Conservation (phyloP, 2,329 filamentous ascomycete genomes). For the Diaporthe aspalathi region DNA sequence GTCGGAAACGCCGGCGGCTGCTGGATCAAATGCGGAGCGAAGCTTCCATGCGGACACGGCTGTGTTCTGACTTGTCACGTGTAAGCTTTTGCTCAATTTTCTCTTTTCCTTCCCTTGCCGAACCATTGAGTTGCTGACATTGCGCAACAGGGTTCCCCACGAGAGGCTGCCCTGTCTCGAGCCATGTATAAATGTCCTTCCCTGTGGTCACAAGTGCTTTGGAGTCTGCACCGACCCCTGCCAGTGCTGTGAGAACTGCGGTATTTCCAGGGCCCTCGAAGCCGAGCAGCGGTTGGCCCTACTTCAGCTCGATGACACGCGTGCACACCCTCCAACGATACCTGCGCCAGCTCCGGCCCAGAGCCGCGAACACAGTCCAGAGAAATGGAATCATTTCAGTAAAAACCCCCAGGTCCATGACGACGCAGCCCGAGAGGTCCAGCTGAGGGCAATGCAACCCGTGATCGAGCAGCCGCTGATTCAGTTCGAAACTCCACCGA, state of each 20-base stretch:
- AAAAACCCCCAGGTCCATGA: constrained; percentile 18
- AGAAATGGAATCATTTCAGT: constrained; percentile 19
- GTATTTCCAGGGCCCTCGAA: neutral
- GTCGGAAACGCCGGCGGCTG: constrained; percentile 64
- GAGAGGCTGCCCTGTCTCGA: constrained; percentile 42
- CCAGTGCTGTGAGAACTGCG: constrained; percentile 27
- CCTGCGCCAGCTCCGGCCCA: neutral
- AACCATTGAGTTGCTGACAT: neutral
- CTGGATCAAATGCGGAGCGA: constrained; percentile 54
- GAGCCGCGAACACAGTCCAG: neutral
- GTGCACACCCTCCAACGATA: too few relatives aligned
- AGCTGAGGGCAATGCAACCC: neutral
- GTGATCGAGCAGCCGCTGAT: neutral
- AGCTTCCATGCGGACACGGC: constrained; percentile 61
- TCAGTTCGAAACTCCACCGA: neutral
- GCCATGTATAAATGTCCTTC: constrained; percentile 40
- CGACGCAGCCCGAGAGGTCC: constrained; percentile 3
- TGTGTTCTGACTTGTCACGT: constrained; percentile 65
- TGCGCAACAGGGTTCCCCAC: constrained; percentile 38
- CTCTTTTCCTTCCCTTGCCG: too few relatives aligned
- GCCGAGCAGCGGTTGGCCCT: neutral
- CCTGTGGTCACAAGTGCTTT: constrained; percentile 44
- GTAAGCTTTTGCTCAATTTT: constrained; percentile 48
- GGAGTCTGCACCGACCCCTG: constrained; percentile 41
- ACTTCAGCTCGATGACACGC: neutral